A percentile compares a stretch with the other conserved stretches of the same genome.
Conservation (phyloP, 106 monocot species). For the Xerophyta viscosa region DNA sequence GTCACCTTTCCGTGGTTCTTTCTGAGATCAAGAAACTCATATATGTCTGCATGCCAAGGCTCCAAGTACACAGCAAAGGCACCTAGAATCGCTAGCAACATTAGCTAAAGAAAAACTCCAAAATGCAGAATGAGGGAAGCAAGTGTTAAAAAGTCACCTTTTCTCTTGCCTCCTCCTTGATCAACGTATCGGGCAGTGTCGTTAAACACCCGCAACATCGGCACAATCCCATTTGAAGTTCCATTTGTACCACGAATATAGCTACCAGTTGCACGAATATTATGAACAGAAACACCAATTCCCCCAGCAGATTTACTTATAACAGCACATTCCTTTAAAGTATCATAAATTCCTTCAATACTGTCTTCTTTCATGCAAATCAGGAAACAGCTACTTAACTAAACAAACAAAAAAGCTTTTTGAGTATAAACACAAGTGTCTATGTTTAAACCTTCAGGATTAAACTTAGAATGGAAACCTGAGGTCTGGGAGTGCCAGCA, state of each 20-base stretch:
- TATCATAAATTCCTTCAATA: conserved; percentile 97
- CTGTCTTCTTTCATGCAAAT: conserved; percentile 98
- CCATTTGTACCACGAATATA: conserved; percentile 97
- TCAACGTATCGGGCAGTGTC: conserved; percentile 99
- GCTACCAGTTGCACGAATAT: conserved; percentile 86
- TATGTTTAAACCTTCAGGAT: not conserved
- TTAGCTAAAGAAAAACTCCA: not conserved
- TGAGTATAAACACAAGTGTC: no score
- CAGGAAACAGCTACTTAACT: conserved; percentile 97
- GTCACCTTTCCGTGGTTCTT: conserved; percentile 92
- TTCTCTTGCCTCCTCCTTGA: conserved; percentile 98
- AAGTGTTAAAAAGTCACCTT: conserved; percentile 32
- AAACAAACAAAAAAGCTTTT: conserved; percentile 11
- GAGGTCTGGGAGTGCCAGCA: conserved; percentile 86
- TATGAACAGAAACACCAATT: conserved; percentile 93
- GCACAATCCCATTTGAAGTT: conserved; percentile 93
- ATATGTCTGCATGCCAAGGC: conserved; percentile 98
- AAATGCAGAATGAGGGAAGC: not conserved
- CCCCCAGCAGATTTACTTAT: conserved; percentile 97
- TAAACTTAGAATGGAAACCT: conserved; percentile 26
- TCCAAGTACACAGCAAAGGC: conserved; percentile 98
- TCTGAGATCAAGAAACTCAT: conserved; percentile 91
- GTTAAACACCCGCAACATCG: conserved; percentile 95
- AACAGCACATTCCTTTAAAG: conserved; percentile 87
- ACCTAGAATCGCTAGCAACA: conserved; percentile 24